These are phyloP conservation scores for Ehretia macrophylla DNA, from an alignment of 257 asterid species.

Conservation along the genomic window DNA sequence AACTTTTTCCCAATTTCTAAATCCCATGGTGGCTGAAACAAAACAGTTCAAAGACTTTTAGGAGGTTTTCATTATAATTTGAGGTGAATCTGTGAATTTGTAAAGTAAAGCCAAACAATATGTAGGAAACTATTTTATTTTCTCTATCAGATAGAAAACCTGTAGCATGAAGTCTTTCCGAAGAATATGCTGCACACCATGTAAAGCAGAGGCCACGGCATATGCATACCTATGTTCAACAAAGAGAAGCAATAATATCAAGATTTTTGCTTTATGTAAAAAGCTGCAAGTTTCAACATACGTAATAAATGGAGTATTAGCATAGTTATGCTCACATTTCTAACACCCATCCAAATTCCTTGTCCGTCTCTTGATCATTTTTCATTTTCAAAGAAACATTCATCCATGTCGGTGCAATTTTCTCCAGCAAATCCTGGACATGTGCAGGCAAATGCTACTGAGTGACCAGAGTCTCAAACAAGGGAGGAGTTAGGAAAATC, in stretches of 20 bases:
- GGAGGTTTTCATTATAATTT: background rate
- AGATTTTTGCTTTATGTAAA: background rate
- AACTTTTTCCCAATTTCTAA: conserved; percentile 3
- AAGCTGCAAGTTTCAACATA: background rate
- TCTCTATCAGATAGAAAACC: background rate
- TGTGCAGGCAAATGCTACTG: background rate
- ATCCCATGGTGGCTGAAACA: conserved; percentile 11
- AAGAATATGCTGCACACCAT: conserved; percentile 15
- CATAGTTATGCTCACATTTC: conserved; percentile 8
- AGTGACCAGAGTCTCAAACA: background rate
- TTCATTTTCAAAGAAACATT: conserved; percentile 10
- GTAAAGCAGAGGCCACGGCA: conserved; percentile 16
- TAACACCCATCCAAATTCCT: conserved; percentile 4
- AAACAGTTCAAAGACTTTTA: background rate
- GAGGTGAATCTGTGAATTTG: background rate
- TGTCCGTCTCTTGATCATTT: conserved; percentile 11
- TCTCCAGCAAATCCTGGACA: conserved; percentile 3
- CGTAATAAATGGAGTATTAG: background rate
- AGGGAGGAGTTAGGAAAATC: background rate
- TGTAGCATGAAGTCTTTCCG: conserved; percentile 13
- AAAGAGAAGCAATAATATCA: background rate
- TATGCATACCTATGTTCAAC: conserved; percentile 7
- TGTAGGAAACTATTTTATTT: background rate
- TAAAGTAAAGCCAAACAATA: background rate
- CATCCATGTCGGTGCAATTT: conserved; percentile 15